Base-by-base conservation (phyloP, 1,284 basidiomycete genomes). In the Melampsora americana region DNA sequence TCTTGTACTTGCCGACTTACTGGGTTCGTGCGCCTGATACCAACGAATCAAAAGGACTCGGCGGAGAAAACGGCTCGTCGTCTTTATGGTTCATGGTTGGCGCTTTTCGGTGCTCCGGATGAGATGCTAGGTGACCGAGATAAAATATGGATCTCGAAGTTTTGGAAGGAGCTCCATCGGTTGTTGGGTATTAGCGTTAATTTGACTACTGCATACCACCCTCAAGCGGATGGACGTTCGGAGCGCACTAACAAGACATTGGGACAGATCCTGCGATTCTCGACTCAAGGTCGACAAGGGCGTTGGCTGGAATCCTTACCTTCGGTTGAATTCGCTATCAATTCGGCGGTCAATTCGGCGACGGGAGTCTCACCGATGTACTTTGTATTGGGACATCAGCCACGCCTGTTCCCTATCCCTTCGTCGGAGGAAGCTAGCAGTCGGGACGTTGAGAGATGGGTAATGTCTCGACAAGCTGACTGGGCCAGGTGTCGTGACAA, bases 241-340 rank as follows among this genome's bases (percentile, higher is more conserved):
- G 64, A 66, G 26, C 32, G 64, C 3, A 39, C 64, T 9, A 42
- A 42, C n/a, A n/a, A n/a, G n/a, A n/a, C n/a, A n/a, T n/a, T n/a
- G n/a, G n/a, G n/a, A n/a, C n/a, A n/a, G n/a, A n/a, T n/a, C n/a
- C n/a, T n/a, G n/a, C n/a, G n/a, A n/a, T n/a, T n/a, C n/a, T n/a
- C n/a, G n/a, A n/a, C n/a, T n/a, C n/a, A n/a, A n/a, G n/a, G n/a
- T n/a, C n/a, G n/a, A n/a, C n/a, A n/a, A n/a, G n/a, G n/a, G 4
- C 30, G 32, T 16, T 66, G 64, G 64, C 64, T 66, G 7, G 64
- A 42, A n/a, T 16, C 32, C 6, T 35, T 66, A 7, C 64, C 64
- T n/a, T n/a, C n/a, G n/a, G n/a, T n/a, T n/a, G n/a, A n/a, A n/a
- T n/a, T n/a, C n/a, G n/a, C n/a, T n/a, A n/a, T n/a, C n/a, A n/a